Evolutionary conservation across 306 rosid genomes (phyloP).

Genomic region (Cajanus cajan): DNA sequence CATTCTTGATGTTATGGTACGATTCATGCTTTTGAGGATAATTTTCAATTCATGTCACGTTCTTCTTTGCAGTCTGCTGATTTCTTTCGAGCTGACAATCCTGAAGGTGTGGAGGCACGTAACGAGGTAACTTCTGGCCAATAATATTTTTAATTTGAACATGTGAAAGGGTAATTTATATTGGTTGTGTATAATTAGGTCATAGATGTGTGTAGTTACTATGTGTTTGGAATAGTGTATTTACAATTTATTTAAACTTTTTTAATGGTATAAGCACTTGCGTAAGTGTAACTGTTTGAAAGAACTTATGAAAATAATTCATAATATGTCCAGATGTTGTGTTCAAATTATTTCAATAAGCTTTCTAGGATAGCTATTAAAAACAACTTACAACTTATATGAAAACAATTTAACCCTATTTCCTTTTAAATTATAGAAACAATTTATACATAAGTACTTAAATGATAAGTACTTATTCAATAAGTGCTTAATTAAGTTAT

Average conservation of each 20-base stretch:
- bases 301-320: not conserved
- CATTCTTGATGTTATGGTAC: slow-evolving; percentile 17
- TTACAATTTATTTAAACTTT: not conserved
- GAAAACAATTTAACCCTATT: not conserved
- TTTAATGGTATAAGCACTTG: not conserved
- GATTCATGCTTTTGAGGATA: slow-evolving; percentile 15
- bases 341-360: not conserved
- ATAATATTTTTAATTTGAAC: slow-evolving; percentile 16
- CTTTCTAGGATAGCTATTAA: not conserved
- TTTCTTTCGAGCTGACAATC: slow-evolving; percentile 96
- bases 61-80: slow-evolving; percentile 78
- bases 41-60: slow-evolving; percentile 6
- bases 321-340: not conserved
- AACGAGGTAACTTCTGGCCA: slow-evolving; percentile 67
- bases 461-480: not conserved
- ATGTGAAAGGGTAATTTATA: not conserved
- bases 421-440: not conserved
- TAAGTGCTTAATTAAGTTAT: not conserved
- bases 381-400: not conserved
- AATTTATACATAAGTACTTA: not conserved
- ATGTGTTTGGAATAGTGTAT: not conserved
- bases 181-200: not conserved
- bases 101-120: slow-evolving; percentile 95
- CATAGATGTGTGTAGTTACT: not conserved
- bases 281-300: not conserved